These are phyloP conservation scores for Trichoderma reesei DNA, from an alignment of 495 filamentous ascomycete species.

Conservation along the genomic window DNA sequence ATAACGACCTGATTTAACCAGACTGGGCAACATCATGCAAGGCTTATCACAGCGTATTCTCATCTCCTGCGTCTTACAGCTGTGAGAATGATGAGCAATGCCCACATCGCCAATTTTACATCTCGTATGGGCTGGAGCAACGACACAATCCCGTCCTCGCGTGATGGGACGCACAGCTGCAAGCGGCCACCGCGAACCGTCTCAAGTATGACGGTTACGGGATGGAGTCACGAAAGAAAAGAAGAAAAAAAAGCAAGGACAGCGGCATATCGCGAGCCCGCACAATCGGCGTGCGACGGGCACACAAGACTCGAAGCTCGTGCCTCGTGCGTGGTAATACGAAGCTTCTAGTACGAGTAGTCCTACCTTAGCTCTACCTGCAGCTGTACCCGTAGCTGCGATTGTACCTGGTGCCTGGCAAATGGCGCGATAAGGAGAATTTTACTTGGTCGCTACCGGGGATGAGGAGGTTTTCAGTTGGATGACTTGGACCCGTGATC, in stretches of 20 bases:
- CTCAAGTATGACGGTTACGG: constrained; percentile 3
- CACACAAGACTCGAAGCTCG: background rate
- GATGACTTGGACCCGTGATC: background rate
- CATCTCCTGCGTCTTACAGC: no score
- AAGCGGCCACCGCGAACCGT: background rate
- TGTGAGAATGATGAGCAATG: no score
- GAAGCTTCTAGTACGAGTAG: no score
- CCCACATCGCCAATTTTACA: no score
- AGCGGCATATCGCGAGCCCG: background rate
- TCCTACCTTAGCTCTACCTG: no score
- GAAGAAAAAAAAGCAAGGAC: background rate
- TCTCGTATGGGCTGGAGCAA: no score
- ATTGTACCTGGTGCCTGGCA: background rate
- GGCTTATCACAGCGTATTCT: background rate
- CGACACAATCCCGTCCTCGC: background rate
- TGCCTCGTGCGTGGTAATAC: no score
- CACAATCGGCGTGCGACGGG: background rate
- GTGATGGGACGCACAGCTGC: background rate
- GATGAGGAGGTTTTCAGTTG: background rate
- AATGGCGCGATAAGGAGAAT: constrained; percentile 2
- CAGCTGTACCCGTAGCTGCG: no score
- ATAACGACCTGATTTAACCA: no score
- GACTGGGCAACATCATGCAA: background rate
- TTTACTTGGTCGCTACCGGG: background rate
- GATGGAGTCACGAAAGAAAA: background rate